Evolutionary conservation across 129 eudicot genomes (phyloP), one percentile per base, ranked within the genome.

Genomic region (Lonicera japonica): DNA sequence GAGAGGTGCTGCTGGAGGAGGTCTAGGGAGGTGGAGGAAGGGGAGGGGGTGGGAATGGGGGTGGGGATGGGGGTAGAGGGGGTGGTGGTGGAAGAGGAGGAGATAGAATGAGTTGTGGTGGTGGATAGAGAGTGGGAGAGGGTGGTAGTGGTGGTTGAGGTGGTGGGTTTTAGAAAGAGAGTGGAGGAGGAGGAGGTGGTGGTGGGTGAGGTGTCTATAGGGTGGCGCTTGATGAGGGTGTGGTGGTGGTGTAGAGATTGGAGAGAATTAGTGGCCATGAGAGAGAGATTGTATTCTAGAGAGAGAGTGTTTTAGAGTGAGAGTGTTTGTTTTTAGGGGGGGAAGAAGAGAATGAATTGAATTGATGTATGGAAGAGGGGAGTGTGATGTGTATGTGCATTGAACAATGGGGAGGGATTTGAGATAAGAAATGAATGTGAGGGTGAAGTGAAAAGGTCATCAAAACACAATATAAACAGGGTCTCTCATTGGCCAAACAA

Each of bases 211-310:
- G 25, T 60, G 77, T 58, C 84, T 66, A 58, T 36, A 12, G 58
- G 69, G 68, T 66, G 82, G 67, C 79, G 80, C 36, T 74, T 50
- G 20, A 60, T 62, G 46, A 71, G 68, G 5, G 73, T 39, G 63
- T 64, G 75, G 79, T 69, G 74, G 78, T 76, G 83, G 77, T 68
- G 78, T 58, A 74, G 54, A 34, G 89, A 72, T 52, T 81, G 94
- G 70, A 79, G 81, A 14, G 83, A 64, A 54, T 84, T 79, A 70
- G 89, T 81, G 69, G 97, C 87, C 97, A 90, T 90, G 29, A 47
- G 51, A 18, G 51, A 14, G 68, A 11, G 40, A 50, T 21, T 1
- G 23, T 0, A 21, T 16, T 20, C 5, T 25, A 39, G 20, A 36
- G 63, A 57, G 25, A 39, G 50, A 60, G n/a, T n/a, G n/a, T n/a